phyloP scores from a whole-genome alignment of 306 rosid genomes.

The Malus asiatica region DNA sequence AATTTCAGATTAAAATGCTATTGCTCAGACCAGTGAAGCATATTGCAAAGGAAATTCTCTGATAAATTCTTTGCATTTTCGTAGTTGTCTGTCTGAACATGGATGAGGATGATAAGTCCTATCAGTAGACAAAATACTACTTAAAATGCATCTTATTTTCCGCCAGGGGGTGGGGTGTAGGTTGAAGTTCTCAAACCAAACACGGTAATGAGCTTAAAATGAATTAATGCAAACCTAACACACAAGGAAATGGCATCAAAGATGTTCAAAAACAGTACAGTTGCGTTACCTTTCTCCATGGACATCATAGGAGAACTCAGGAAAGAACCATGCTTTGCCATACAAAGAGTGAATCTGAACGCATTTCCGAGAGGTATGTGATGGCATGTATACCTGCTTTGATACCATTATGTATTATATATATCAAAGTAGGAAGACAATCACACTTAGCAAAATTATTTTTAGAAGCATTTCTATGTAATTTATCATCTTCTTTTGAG shows the following conservation, averaged over 20 bases:
- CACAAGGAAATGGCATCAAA: not conserved
- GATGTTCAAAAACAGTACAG: constrained; percentile 6
- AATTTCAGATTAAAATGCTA: too few relatives aligned
- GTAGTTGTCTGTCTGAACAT: too few relatives aligned
- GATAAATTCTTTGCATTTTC: too few relatives aligned
- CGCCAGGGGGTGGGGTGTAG: too few relatives aligned
- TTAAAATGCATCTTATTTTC: too few relatives aligned
- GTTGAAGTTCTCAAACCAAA: too few relatives aligned
- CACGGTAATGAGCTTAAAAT: too few relatives aligned
- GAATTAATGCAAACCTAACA: not conserved
- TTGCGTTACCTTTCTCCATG: constrained; percentile 41
- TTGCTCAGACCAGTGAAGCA: too few relatives aligned
- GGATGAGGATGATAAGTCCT: too few relatives aligned
- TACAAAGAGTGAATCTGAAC: constrained; percentile 39
- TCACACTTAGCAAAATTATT: not conserved
- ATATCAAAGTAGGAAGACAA: not conserved
- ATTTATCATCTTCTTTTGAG: not conserved
- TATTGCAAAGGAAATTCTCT: too few relatives aligned
- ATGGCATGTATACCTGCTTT: constrained; percentile 50
- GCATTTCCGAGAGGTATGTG: constrained; percentile 31
- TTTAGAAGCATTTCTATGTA: not conserved
- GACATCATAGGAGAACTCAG: constrained; percentile 46
- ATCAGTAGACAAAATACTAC: too few relatives aligned
- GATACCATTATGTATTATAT: constrained; percentile 15
- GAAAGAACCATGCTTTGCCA: constrained; percentile 35